Conservation (phyloP, 2,329 filamentous ascomycete species). For the Orbilia ellipsospora region DNA sequence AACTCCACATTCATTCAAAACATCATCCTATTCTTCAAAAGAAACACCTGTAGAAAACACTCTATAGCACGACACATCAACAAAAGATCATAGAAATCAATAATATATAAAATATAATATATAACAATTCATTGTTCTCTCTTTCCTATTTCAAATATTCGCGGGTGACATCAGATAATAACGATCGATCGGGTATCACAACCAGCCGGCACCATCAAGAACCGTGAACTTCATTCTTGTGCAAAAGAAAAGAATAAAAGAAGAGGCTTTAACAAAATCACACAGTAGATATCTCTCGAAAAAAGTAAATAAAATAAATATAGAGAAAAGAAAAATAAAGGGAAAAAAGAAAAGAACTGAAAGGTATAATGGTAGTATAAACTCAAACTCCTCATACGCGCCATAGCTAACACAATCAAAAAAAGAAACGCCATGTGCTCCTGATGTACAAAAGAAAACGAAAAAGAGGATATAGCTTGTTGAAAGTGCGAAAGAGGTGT, state of each 20-base stretch:
- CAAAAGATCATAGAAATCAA: not conserved
- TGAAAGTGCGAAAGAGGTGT: not conserved
- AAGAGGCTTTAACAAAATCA: not conserved
- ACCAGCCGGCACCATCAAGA: slow-evolving; percentile 1
- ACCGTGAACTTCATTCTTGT: not conserved
- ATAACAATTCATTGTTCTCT: slow-evolving; percentile 1
- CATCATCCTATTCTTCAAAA: too few species aligned
- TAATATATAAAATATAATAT: slow-evolving; percentile 8
- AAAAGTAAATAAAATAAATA: slow-evolving; percentile 9
- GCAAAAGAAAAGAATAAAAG: not conserved
- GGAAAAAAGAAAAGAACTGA: slow-evolving; percentile 8
- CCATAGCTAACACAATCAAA: slow-evolving; percentile 12
- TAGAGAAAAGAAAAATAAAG: slow-evolving; percentile 16
- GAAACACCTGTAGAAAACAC: too few species aligned
- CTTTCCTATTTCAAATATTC: not conserved
- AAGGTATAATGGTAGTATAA: not conserved
- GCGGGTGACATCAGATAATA: slow-evolving; percentile 4
- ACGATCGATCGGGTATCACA: slow-evolving; percentile 52
- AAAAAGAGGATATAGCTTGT: slow-evolving; percentile 7
- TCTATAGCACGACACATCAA: not conserved
- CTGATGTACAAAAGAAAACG: slow-evolving; percentile 31
- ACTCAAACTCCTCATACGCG: slow-evolving; percentile 42
- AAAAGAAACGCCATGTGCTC: slow-evolving; percentile 48
- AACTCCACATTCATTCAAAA: too few species aligned
- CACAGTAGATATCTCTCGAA: not conserved